Conservation (phyloP, 179 eudicot species). For the Beta macrorhiza region DNA sequence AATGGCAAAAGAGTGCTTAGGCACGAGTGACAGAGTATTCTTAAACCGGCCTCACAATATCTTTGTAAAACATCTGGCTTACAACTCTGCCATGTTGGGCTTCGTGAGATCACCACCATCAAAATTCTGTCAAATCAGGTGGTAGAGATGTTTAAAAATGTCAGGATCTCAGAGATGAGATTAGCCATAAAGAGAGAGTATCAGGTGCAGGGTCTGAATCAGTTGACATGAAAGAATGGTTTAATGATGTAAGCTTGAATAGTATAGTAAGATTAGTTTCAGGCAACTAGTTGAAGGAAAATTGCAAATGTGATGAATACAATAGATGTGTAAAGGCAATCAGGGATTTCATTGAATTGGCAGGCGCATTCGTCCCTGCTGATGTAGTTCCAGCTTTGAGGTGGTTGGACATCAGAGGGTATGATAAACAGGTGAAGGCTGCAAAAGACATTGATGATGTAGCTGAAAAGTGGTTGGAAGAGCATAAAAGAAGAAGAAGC, state of each 20-base stretch:
- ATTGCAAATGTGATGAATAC: neutral
- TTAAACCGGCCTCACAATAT: neutral
- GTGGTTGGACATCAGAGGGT: no score
- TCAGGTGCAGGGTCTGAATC: neutral
- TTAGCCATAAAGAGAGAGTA: neutral
- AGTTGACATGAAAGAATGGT: conserved; percentile 28
- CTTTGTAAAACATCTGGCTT: neutral
- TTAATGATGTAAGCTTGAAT: conserved; percentile 18
- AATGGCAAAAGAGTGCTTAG: conserved; percentile 19
- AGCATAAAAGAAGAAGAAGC: no score
- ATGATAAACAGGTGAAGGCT: no score
- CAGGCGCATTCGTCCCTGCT: no score
- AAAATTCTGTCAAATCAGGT: conserved; percentile 7
- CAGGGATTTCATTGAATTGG: conserved; percentile 26
- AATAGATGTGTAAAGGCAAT: neutral
- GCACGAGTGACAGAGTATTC: neutral
- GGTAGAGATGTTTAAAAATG: neutral
- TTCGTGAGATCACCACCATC: neutral
- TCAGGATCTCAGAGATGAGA: conserved; percentile 15
- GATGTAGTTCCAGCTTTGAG: no score
- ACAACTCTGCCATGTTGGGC: conserved; percentile 10
- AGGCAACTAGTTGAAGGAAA: conserved; percentile 12
- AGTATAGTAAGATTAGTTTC: conserved; percentile 14
- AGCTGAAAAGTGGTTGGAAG: no score
- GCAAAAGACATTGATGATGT: no score